Evolutionary conservation across 202 grass and related monocot species (phyloP), one percentile per base, ranked within the genome.

Genomic region (Saccharum hybrid): DNA sequence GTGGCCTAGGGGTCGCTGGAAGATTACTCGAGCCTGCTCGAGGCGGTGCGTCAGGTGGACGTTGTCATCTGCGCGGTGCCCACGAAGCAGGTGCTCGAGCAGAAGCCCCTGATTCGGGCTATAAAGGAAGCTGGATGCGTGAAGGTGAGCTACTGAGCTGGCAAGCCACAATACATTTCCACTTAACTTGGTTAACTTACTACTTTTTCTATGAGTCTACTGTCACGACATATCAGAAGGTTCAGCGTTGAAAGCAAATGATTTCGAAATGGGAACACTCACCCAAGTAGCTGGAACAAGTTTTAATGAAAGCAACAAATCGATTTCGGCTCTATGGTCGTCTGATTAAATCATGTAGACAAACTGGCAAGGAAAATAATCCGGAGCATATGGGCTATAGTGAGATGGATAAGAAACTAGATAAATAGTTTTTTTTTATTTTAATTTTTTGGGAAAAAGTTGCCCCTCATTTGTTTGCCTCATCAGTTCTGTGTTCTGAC

Each of bases 101-200:
- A 98, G 68, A 95, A 83, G 87, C 49, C 77, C 49, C 87, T 95
- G 31, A 87, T 98, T 80, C 87, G 73, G 68, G 96, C 87, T 60
- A 92, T 98, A 69, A 98, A 98, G 85, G 89, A 98, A 82, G 87
- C 91, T 76, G 90, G 78, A 10, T 95, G 89, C 56, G 92, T 98
- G 78, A 93, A 95, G 86, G 96, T 95, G 85, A 78, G 64, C 61
- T 63, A 72, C 30, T 93, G 83, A 78, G 63, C 61, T 63, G 71
- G 30, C 78, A 33, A 75, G 49, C 72, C 8, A 19, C 57, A 38
- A 31, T 43, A 21, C 75, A 56, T 82, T 63, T 60, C 41, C 31
- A 80, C 15, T 72, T 85, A 37, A 21, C 38, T 12, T 42, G 33
- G 30, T 63, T 79, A 45, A 43, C 18, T 16, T 54, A 26, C 10